These are phyloP conservation scores for Arthroderma sp. DNA, from an alignment of 2,329 filamentous ascomycete species.

Conservation along the genomic window DNA sequence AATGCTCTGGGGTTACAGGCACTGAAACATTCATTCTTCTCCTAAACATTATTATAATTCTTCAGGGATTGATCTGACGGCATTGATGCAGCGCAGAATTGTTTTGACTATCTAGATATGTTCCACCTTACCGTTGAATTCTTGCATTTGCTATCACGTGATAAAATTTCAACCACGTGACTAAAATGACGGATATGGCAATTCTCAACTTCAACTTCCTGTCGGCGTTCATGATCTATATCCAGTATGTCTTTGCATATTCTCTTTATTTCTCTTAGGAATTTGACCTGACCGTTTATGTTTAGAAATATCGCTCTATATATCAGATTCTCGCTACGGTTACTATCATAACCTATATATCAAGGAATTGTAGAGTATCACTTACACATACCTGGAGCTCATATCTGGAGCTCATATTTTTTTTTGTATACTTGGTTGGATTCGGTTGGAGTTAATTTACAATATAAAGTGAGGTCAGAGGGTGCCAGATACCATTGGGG, in stretches of 20 bases:
- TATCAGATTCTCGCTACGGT: background rate
- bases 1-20: background rate
- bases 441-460: background rate
- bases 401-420: too few species aligned
- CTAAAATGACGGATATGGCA: background rate
- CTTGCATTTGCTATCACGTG: background rate
- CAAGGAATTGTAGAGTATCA: background rate
- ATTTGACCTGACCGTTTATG: background rate
- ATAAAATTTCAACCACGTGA: background rate
- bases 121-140: too few species aligned
- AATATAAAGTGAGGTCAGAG: background rate
- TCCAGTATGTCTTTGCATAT: background rate
- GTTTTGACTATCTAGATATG: background rate
- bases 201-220: background rate
- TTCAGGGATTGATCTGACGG: background rate
- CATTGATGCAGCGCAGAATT: background rate
- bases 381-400: too few species aligned
- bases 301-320: background rate
- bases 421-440: too few species aligned
- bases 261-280: background rate
- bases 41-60: background rate
- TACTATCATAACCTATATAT: background rate
- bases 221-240: background rate
- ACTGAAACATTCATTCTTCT: slow-evolving; percentile 7
- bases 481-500: background rate